phyloP scores from a whole-genome alignment of 2,329 filamentous ascomycete species.

The Nemania diffusa region DNA sequence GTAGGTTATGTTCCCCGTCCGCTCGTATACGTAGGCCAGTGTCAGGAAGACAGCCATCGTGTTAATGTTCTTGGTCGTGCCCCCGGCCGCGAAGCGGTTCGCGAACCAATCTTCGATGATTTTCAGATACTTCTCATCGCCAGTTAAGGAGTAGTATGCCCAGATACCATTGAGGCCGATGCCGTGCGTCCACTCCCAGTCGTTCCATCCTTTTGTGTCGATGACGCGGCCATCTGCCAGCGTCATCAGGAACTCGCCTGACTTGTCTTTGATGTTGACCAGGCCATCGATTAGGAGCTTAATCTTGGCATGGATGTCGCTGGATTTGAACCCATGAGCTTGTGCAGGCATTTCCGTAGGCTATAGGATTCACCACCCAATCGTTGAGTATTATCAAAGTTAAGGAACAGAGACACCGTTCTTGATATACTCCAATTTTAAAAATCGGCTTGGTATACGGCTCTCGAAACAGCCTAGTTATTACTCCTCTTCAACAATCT shows the following conservation, averaged over 20 bases:
- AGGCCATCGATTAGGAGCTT: slow-evolving; percentile 76
- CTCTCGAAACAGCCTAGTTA: neutral
- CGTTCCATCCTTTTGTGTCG: slow-evolving; percentile 85
- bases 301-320: slow-evolving; percentile 66
- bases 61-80: slow-evolving; percentile 87
- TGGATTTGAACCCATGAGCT: slow-evolving; percentile 58
- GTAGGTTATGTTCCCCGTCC: slow-evolving; percentile 74
- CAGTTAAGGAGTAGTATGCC: slow-evolving; percentile 81
- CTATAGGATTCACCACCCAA: neutral
- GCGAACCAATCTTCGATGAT: slow-evolving; percentile 81
- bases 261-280: slow-evolving; percentile 80
- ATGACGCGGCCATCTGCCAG: slow-evolving; percentile 79
- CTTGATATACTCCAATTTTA: neutral
- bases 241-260: slow-evolving; percentile 77
- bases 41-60: slow-evolving; percentile 84
- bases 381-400: neutral
- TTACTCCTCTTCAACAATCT: neutral
- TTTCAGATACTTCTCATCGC: slow-evolving; percentile 66
- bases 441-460: neutral
- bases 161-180: slow-evolving; percentile 83
- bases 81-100: slow-evolving; percentile 73
- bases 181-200: slow-evolving; percentile 86
- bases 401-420: neutral
- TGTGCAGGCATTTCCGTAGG: slow-evolving; percentile 52
- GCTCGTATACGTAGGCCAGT: slow-evolving; percentile 81